These are phyloP conservation scores for Dillenia turbinata DNA, from an alignment of 164 flowering plant genomes.

Conservation along the genomic window DNA sequence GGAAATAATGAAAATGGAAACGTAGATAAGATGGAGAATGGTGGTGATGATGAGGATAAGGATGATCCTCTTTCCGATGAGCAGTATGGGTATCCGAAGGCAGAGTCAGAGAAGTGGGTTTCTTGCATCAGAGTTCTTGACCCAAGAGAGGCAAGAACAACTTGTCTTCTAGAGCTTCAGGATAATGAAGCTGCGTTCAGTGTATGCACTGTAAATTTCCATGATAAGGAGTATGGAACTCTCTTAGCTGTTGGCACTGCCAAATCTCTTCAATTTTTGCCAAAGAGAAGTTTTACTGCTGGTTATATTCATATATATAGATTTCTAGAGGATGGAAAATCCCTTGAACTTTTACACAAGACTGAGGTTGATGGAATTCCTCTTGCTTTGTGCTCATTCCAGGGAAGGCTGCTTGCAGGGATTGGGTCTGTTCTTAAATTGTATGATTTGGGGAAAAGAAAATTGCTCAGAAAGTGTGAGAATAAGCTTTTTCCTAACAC, in stretches of 20 bases:
- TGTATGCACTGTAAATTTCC: conserved; percentile 92
- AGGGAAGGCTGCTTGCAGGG: conserved; percentile 94
- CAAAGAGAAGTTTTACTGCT: conserved; percentile 56
- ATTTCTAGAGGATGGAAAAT: conserved; percentile 85
- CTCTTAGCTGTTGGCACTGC: conserved; percentile 98
- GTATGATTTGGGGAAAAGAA: conserved; percentile 89
- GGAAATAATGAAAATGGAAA: conserved; percentile 82
- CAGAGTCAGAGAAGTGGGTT: conserved; percentile 93
- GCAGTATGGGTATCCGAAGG: conserved; percentile 97
- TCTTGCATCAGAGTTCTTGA: conserved; percentile 98
- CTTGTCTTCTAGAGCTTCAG: conserved; percentile 95
- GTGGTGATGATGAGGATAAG: conserved; percentile 77
- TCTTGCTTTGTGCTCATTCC: conserved; percentile 88
- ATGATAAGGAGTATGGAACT: conserved; percentile 94
- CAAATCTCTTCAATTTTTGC: conserved; percentile 85
- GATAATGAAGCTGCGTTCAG: conserved; percentile 98
- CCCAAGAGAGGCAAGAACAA: conserved; percentile 70
- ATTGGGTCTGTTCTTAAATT: conserved; percentile 85
- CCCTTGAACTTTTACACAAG: conserved; percentile 93
- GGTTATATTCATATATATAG: conserved; percentile 91
- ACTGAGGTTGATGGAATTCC: conserved; percentile 98
- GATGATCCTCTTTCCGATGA: conserved; percentile 92
- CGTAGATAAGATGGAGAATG: conserved; percentile 83
- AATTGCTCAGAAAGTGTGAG: conserved; percentile 93
- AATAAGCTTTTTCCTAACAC: conserved; percentile 94